A percentile compares a stretch with the other conserved stretches of the same genome.
Conservation (phyloP, 2,329 filamentous ascomycete genomes). For the Cercospora janseana region DNA sequence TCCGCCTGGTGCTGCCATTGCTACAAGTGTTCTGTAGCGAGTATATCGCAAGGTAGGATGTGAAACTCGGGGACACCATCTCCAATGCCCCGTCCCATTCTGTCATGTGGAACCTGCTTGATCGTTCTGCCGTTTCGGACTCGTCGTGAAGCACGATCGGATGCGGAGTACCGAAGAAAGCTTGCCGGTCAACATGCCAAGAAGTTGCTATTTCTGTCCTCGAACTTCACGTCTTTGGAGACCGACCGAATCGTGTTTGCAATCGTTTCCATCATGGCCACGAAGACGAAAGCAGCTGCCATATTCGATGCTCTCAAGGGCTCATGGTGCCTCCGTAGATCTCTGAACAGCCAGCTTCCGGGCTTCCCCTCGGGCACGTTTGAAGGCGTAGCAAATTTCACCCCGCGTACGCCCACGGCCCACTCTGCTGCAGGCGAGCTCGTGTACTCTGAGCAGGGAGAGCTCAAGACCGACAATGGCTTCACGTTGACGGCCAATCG, state of each 20-base stretch:
- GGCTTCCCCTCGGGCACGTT: conserved; percentile 40
- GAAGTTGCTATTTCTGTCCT: not conserved
- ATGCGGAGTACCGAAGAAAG: conserved; percentile 5
- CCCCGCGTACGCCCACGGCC: conserved; percentile 32
- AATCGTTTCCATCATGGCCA: not conserved
- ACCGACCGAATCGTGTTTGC: too few relatives aligned
- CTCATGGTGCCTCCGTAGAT: conserved; percentile 37
- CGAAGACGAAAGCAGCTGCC: conserved; percentile 16
- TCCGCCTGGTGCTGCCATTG: conserved; percentile 29
- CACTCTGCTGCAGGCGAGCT: conserved; percentile 34
- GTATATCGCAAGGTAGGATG: not conserved
- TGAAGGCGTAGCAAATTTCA: conserved; percentile 38
- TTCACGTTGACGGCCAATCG: conserved; percentile 59
- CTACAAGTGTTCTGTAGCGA: not conserved
- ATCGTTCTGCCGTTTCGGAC: not conserved
- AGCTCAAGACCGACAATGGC: conserved; percentile 39
- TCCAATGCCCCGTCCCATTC: not conserved
- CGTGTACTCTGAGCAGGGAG: conserved; percentile 39
- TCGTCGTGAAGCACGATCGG: conserved; percentile 7
- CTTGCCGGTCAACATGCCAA: too few relatives aligned
- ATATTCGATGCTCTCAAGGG: conserved; percentile 38
- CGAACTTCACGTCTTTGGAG: not conserved
- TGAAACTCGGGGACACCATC: not conserved
- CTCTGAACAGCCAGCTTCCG: conserved; percentile 35
- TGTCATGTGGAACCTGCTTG: not conserved